Evolutionary conservation across 2,329 filamentous ascomycete species (phyloP).

Genomic region (Venturia nashicola): DNA sequence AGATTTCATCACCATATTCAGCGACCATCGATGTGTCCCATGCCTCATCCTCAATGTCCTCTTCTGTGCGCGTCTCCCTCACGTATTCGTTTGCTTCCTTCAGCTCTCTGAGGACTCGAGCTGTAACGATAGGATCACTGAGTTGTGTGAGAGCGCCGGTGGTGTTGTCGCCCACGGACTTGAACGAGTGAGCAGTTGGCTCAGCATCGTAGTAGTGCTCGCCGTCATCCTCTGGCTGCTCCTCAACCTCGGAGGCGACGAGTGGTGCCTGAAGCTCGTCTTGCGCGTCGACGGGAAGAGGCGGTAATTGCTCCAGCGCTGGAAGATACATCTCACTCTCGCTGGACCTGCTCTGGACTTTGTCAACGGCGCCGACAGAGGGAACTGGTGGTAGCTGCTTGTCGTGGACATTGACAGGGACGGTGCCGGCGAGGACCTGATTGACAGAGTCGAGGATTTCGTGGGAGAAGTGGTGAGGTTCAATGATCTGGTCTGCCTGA

Average conservation of each 20-base stretch:
- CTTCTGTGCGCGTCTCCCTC: conserved; percentile 49
- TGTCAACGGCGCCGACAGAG: not conserved
- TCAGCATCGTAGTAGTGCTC: conserved; percentile 63
- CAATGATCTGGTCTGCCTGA: not conserved
- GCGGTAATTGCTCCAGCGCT: conserved; percentile 24
- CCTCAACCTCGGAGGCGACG: conserved; percentile 26
- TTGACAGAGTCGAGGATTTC: conserved; percentile 4
- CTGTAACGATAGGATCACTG: conserved; percentile 59
- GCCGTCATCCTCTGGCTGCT: conserved; percentile 59
- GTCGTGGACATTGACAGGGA: not conserved
- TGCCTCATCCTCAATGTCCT: conserved; percentile 76
- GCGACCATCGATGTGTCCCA: conserved; percentile 98
- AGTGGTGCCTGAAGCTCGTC: not conserved
- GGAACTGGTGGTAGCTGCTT: conserved; percentile 2
- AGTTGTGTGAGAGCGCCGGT: conserved; percentile 52
- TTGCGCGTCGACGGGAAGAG: conserved; percentile 21
- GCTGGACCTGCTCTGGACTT: not conserved
- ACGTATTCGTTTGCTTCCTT: conserved; percentile 55
- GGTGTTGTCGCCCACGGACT: conserved; percentile 63
- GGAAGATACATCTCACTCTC: conserved; percentile 15
- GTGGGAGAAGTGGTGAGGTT: conserved; percentile 3
- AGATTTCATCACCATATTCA: conserved; percentile 93
- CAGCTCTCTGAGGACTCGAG: conserved; percentile 60
- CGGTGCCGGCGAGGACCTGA: conserved; percentile 1
- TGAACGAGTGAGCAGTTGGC: conserved; percentile 66